A percentile compares a stretch with the other conserved stretches of the same genome.
These are phyloP conservation scores for Leucocoprinus sp. DNA, from an alignment of 768 basidiomycete genomes.

Conservation along the genomic window DNA sequence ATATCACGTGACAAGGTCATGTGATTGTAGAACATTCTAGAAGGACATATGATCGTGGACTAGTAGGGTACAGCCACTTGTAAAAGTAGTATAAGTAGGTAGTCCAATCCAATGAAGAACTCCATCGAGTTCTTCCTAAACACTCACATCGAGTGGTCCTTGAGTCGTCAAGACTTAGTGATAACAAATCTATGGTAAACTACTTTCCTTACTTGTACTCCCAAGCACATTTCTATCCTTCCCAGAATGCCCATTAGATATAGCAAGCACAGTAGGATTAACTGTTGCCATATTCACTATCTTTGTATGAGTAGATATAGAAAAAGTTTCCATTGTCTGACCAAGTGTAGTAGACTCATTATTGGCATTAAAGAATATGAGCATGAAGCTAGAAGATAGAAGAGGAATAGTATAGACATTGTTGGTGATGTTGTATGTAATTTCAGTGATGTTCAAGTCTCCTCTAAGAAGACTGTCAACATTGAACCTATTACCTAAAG, in stretches of 20 bases:
- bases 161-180: too few relatives aligned
- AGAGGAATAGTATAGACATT: slow-evolving; percentile 54
- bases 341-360: slow-evolving; percentile 14
- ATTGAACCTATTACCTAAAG: slow-evolving; percentile 50
- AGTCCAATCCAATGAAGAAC: too few relatives aligned
- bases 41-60: too few relatives aligned
- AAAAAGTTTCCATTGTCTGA: slow-evolving; percentile 35
- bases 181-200: too few relatives aligned
- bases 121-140: too few relatives aligned
- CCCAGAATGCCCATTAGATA: slow-evolving; percentile 36
- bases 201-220: slow-evolving; percentile 20
- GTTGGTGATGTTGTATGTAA: slow-evolving; percentile 46
- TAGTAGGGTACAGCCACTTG: too few relatives aligned
- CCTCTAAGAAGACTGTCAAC: slow-evolving; percentile 65
- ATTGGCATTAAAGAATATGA: slow-evolving; percentile 53
- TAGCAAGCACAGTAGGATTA: slow-evolving; percentile 45
- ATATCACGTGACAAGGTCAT: too few relatives aligned
- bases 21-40: too few relatives aligned
- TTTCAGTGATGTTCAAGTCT: slow-evolving; percentile 41
- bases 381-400: slow-evolving; percentile 63
- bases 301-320: slow-evolving; percentile 52
- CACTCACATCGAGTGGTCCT: too few relatives aligned
- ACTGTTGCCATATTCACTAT: slow-evolving; percentile 46
- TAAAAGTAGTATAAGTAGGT: too few relatives aligned
- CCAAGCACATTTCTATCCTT: slow-evolving; percentile 14